Conservation (phyloP, 2,329 filamentous ascomycete genomes). For the Aspergillus quadricinctus region DNA sequence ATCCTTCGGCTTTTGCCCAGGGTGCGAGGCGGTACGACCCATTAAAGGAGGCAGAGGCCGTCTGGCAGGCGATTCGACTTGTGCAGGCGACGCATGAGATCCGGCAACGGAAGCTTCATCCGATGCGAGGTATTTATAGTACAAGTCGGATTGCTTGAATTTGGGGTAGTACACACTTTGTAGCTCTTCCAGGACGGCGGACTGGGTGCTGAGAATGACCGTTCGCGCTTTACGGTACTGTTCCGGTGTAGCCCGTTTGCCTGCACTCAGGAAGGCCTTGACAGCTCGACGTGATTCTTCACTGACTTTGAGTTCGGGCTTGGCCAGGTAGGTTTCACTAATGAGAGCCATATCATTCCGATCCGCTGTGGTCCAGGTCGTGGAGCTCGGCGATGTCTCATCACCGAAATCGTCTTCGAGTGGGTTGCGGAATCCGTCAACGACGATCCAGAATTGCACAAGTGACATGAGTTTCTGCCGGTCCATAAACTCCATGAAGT, state of each 20-base stretch:
- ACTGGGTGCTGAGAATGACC: conserved; percentile 77
- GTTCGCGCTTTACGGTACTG: conserved; percentile 82
- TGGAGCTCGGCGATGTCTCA: conserved; percentile 57
- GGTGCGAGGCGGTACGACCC: conserved; percentile 46
- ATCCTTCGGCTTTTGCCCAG: conserved; percentile 45
- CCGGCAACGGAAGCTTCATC: conserved; percentile 56
- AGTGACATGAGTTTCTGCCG: conserved; percentile 78
- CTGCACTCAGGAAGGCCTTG: conserved; percentile 71
- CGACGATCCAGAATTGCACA: conserved; percentile 97
- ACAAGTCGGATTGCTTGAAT: conserved; percentile 90
- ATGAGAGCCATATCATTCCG: conserved; percentile 86
- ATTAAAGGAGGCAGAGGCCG: conserved; percentile 42
- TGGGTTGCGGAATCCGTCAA: conserved; percentile 92
- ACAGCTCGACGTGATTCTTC: conserved; percentile 66
- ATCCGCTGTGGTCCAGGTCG: conserved; percentile 77
- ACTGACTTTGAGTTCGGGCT: conserved; percentile 73
- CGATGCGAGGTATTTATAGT: conserved; percentile 91
- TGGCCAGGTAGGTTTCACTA: conserved; percentile 80
- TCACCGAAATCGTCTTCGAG: conserved; percentile 81
- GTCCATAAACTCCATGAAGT: conserved; percentile 99
- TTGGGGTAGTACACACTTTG: conserved; percentile 72
- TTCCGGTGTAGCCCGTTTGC: conserved; percentile 67
- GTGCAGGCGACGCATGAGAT: conserved; percentile 16
- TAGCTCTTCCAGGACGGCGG: conserved; percentile 77
- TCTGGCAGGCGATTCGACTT: conserved; percentile 30